Base-by-base conservation (phyloP, 1,284 basidiomycete species). In the Cryptococcus wingfieldii region DNA sequence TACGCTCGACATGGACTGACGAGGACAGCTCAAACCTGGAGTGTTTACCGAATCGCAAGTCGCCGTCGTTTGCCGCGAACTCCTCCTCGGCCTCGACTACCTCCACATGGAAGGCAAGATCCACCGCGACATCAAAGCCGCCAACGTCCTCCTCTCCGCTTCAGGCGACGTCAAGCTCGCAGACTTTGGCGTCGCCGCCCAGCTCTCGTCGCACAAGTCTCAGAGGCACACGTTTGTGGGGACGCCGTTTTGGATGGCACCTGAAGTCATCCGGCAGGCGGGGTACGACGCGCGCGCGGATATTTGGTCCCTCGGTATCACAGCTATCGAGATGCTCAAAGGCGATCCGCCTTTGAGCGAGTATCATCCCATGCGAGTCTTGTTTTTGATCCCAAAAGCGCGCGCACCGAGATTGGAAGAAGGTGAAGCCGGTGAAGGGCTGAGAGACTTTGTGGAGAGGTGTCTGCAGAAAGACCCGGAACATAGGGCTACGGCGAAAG, bases 171-270 rank as follows among this genome's bases (percentile, higher is more conserved):
- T 98, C 75, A 98, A 98, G 77, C 85, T 98, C 6, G 95, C 95
- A 44, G 95, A 98, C 76, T 98, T 98, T 78, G 95, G 94, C 25
- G 94, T 98, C 42, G 95, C 94, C 4, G 94, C 96, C 7, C 84
- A 95, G 50, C 83, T 97, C 38, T 86, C 89, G 2, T 92, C 90
- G 3, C 83, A 86, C 12, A 87, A 87, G 38, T 91, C 89, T 70
- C 97, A 97, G 75, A 83, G 94, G 8, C 92, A 92, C 55, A 98
- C 94, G 0, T 85, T 97, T 64, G 90, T 94, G 58, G 95, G 95
- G 1, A 98, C 95, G 0, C 94, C 93, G 0, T 91, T 95, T 71
- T 98, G 94, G 94, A 98, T 98, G 95, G 94, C 94, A 0, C 94
- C 94, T 0, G 95, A 98, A 77, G 92, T 98, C 8, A 98, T 99